Conservation (phyloP, 1,284 basidiomycete genomes). For the Coniferiporia weirii region DNA sequence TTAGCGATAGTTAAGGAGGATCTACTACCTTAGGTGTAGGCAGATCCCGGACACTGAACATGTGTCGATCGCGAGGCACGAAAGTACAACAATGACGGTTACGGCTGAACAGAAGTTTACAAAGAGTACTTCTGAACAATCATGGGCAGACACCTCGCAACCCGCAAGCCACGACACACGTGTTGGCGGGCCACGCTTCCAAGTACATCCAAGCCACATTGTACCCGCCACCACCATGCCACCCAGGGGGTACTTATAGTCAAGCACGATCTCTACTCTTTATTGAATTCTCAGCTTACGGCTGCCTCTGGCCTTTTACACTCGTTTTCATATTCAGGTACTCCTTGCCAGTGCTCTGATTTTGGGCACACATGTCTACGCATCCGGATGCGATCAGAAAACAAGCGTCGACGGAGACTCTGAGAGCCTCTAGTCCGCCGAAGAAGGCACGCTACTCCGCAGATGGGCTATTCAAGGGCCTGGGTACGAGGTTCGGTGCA, state of each 20-base stretch:
- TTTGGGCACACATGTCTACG: neutral
- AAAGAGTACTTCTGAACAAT: no score
- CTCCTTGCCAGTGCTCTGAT: neutral
- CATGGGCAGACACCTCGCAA: no score
- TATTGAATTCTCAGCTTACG: no score
- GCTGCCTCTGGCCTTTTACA: no score
- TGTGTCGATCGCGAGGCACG: no score
- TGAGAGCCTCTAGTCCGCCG: neutral
- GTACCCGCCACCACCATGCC: neutral
- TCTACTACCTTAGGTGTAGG: no score
- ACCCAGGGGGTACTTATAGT: neutral
- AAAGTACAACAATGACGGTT: no score
- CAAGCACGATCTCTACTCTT: no score
- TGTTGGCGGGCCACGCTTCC: neutral
- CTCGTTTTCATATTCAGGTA: no score
- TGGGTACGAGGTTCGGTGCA: neutral
- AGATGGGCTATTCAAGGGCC: neutral
- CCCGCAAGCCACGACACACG: neutral
- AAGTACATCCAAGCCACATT: neutral
- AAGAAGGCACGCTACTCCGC: slow-evolving; percentile 1
- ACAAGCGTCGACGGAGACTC: neutral
- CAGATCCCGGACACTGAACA: no score
- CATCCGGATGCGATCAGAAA: neutral
- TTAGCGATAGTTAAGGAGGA: no score
- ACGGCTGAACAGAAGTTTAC: no score